Percentiles rank a stretch among this genome's conserved stretches.
Conservation (phyloP, 2,329 filamentous ascomycete species). For the Neocucurbitaria cava region DNA sequence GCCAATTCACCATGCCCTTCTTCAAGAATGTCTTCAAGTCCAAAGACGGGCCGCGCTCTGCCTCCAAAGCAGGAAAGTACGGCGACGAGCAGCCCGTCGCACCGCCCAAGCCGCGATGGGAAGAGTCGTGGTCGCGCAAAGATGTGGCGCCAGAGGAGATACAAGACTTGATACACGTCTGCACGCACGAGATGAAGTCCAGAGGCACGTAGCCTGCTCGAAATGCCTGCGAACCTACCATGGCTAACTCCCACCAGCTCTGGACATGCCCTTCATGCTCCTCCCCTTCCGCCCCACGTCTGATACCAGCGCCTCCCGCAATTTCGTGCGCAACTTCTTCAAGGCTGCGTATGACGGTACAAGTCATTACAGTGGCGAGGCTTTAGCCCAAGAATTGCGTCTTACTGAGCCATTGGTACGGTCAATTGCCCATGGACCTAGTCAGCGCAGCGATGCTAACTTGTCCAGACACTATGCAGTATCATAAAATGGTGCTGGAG, state of each 20-base stretch:
- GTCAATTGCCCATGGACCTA: background rate
- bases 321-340: slow-evolving; percentile 93
- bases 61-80: slow-evolving; percentile 37
- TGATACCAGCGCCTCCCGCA: slow-evolving; percentile 88
- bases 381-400: slow-evolving; percentile 82
- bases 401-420: slow-evolving; percentile 92
- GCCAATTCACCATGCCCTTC: slow-evolving; percentile 42
- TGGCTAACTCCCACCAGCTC: slow-evolving; percentile 61
- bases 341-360: slow-evolving; percentile 69
- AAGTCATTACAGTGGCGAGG: slow-evolving; percentile 67
- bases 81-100: slow-evolving; percentile 29
- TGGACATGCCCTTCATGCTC: slow-evolving; percentile 90
- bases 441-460: slow-evolving; percentile 20
- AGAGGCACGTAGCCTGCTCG: slow-evolving; percentile 70
- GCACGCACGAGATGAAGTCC: slow-evolving; percentile 90
- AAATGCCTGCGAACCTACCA: background rate
- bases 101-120: slow-evolving; percentile 78
- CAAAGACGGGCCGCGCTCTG: slow-evolving; percentile 41
- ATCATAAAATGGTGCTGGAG: slow-evolving; percentile 99
- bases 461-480: slow-evolving; percentile 79
- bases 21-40: slow-evolving; percentile 50
- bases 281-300: slow-evolving; percentile 93
- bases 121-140: slow-evolving; percentile 84
- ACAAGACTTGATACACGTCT: slow-evolving; percentile 82
- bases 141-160: slow-evolving; percentile 89